phyloP scores from a whole-genome alignment of 2,329 filamentous ascomycete species.

The Fusarium secorum region DNA sequence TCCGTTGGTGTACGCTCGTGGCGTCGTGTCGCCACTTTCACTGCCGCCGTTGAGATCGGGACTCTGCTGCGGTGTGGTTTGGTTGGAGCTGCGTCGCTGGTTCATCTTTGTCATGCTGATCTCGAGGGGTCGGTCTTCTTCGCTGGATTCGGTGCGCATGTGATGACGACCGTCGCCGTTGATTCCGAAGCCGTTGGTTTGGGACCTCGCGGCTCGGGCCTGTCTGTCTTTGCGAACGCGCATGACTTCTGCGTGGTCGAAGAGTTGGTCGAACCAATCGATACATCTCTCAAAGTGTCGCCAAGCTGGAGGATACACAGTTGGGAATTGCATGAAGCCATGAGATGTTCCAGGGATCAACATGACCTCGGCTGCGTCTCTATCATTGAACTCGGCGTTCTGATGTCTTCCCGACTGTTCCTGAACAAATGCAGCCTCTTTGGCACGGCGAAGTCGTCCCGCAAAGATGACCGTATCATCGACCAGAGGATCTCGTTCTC shows the following conservation, averaged over 20 bases:
- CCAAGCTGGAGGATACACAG: constrained; percentile 89
- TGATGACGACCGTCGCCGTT: constrained; percentile 43
- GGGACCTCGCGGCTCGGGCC: constrained; percentile 5
- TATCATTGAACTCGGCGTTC: constrained; percentile 51
- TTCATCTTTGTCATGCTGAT: constrained; percentile 70
- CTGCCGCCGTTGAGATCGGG: constrained; percentile 17
- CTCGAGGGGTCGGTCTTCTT: constrained; percentile 83
- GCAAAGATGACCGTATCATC: constrained; percentile 98
- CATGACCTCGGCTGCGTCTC: constrained; percentile 70
- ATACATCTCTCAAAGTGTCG: constrained; percentile 82
- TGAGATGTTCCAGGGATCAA: constrained; percentile 90
- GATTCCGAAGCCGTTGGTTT: constrained; percentile 18
- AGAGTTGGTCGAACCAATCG: constrained; percentile 82
- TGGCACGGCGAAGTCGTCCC: constrained; percentile 83
- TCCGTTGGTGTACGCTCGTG: constrained; percentile 20
- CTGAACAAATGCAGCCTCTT: constrained; percentile 55
- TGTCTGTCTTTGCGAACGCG: constrained; percentile 40
- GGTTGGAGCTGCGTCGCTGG: constrained; percentile 45
- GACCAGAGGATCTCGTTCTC: constrained; percentile 92
- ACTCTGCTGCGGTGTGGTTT: constrained; percentile 22
- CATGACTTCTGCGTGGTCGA: constrained; percentile 60
- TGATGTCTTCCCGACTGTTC: constrained; percentile 9
- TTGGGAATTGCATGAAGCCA: constrained; percentile 91
- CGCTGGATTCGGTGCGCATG: constrained; percentile 66
- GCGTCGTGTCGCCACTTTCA: constrained; percentile 31